Evolutionary conservation across 176 grass and related monocot species (phyloP), one percentile per base, ranked within the genome.

Genomic region (Zizania latifolia): DNA sequence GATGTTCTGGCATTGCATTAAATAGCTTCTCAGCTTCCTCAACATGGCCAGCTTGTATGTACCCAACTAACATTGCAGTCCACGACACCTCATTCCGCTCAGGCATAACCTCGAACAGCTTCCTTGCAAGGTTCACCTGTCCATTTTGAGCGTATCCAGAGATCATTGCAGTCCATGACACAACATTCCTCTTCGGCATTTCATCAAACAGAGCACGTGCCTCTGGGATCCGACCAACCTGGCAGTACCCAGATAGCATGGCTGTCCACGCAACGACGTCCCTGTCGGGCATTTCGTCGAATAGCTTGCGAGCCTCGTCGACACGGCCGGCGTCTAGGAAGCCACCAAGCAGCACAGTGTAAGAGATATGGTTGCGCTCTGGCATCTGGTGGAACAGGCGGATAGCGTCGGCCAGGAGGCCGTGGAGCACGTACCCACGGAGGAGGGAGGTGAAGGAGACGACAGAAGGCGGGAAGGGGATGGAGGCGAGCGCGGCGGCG

Each of bases 81-180:
- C 91, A 90, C 1, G 91, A 85, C 17, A 93, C 78, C 48, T 93
- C 91, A 31, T 90, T 90, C 27, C 87, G 85, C 74, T 93, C 91
- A 19, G 91, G 91, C 91, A 93, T 87, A 50, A 93, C 87, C 82
- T 93, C 87, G 16, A 93, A 93, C 48, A 93, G 81, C 78, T 90
- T 93, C 21, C 81, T 21, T 28, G 91, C 91, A 70, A 87, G 67
- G 58, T 90, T 72, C 3, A 90, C 69, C 64, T 90, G 69, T 1
- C 75, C 56, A 39, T 87, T 93, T 32, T 85, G 87, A 28, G 69
- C 28, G 0, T 93, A 90, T 4, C 91, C 87, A 0, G 84, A 90
- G 33, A 93, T 74, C 87, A 90, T 90, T 0, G 91, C 84, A 3
- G 91, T 93, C 91, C 84, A 93, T 22, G 87, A 93, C 36, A 93